A percentile compares a stretch with the other conserved stretches of the same genome.
These are phyloP conservation scores for Pelargonium myrrhifolium DNA, from an alignment of 441 rosid species.

Conservation along the genomic window DNA sequence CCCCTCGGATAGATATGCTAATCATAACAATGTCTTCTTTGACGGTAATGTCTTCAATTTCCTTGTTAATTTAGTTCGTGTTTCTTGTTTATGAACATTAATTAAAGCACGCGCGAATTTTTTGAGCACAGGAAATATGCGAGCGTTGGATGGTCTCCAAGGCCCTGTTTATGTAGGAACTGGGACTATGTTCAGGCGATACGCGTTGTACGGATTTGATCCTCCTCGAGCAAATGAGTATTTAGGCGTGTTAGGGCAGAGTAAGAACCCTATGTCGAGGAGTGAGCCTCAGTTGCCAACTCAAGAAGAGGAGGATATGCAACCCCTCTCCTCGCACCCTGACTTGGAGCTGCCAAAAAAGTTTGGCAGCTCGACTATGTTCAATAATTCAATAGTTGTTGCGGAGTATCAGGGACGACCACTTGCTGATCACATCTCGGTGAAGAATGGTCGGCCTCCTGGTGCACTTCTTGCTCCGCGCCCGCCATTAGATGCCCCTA, in stretches of 20 bases:
- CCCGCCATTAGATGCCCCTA: slow-evolving; percentile 64
- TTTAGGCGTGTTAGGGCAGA: slow-evolving; percentile 60
- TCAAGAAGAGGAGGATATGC: slow-evolving; percentile 25
- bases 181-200: slow-evolving; percentile 79
- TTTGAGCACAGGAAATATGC: slow-evolving; percentile 34
- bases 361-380: slow-evolving; percentile 58
- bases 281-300: slow-evolving; percentile 37
- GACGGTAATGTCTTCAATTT: slow-evolving; percentile 32
- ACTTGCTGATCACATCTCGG: slow-evolving; percentile 54
- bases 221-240: slow-evolving; percentile 75
- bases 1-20: slow-evolving; percentile 74
- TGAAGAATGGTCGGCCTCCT: slow-evolving; percentile 62
- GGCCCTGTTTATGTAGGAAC: slow-evolving; percentile 92
- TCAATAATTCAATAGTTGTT: slow-evolving; percentile 62
- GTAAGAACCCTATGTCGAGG: slow-evolving; percentile 45
- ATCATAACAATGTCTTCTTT: slow-evolving; percentile 84
- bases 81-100: too few relatives aligned
- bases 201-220: slow-evolving; percentile 74
- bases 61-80: too few relatives aligned
- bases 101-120: neutral
- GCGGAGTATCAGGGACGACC: slow-evolving; percentile 78
- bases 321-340: slow-evolving; percentile 59
- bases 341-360: slow-evolving; percentile 38
- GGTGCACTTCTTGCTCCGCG: slow-evolving; percentile 73
- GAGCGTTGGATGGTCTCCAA: slow-evolving; percentile 85